Conservation (phyloP, 495 filamentous ascomycete species). For the Aspergillus olivimuriae region DNA sequence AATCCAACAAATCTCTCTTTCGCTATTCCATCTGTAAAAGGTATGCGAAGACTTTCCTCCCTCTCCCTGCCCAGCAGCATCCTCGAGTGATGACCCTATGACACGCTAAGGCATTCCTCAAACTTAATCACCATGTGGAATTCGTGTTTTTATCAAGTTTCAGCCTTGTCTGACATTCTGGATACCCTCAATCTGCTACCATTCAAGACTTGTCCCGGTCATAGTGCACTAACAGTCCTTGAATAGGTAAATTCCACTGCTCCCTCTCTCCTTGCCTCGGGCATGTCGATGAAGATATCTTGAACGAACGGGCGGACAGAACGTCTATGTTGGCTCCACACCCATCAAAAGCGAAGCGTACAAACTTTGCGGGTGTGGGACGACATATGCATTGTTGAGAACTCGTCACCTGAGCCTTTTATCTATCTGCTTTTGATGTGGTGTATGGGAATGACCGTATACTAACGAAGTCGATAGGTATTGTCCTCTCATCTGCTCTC, state of each 20-base stretch:
- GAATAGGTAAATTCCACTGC: constrained; percentile 48
- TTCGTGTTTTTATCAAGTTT: constrained; percentile 74
- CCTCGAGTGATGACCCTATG: constrained; percentile 75
- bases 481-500: constrained; percentile 8
- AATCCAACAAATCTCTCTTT: no score
- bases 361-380: constrained; percentile 72
- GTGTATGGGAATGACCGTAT: constrained; percentile 7
- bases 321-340: constrained; percentile 58
- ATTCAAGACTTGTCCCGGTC: constrained; percentile 14
- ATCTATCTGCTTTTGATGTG: constrained; percentile 7
- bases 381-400: constrained; percentile 90
- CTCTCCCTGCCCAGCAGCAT: constrained; percentile 15
- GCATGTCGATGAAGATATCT: constrained; percentile 71
- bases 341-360: constrained; percentile 70
- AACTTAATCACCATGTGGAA: constrained; percentile 84
- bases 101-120: constrained; percentile 98
- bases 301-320: constrained; percentile 99
- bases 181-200: constrained; percentile 19
- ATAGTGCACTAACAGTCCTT: constrained; percentile 36
- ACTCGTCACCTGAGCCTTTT: constrained; percentile 82
- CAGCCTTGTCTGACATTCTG: constrained; percentile 91
- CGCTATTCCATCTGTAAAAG: constrained; percentile 19
- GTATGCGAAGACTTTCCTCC: constrained; percentile 12
- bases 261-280: constrained; percentile 10
- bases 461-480: constrained; percentile 27